These are phyloP conservation scores for Phytophthora colocasiae DNA, from an alignment of 352 stramenopile genomes.

Conservation along the genomic window DNA sequence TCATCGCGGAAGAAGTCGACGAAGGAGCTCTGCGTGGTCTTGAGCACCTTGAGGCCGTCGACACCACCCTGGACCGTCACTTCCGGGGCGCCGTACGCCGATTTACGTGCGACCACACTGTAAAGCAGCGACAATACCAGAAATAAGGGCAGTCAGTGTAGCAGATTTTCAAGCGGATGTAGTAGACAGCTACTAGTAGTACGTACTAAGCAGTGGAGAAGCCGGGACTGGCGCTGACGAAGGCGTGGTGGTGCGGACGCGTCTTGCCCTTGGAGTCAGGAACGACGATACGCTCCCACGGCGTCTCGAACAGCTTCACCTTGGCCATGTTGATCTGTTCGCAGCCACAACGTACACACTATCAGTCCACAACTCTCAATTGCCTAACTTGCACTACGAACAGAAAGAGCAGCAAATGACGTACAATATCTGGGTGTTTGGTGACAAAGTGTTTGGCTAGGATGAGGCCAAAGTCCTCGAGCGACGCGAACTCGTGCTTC, in stretches of 20 bases:
- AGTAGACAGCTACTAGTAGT: neutral
- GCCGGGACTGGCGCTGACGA: constrained; percentile 65
- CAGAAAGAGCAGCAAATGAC: constrained; percentile 6
- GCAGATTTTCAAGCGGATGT: neutral
- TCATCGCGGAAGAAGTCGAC: constrained; percentile 87
- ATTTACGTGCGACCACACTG: constrained; percentile 66
- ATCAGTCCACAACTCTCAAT: no score
- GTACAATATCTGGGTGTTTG: constrained; percentile 79
- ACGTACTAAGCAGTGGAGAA: constrained; percentile 68
- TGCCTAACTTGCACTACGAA: no score
- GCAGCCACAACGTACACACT: neutral
- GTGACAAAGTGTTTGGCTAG: constrained; percentile 89
- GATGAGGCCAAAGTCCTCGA: constrained; percentile 90
- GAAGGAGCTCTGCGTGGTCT: constrained; percentile 91
- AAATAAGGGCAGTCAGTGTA: neutral
- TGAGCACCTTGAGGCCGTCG: constrained; percentile 83
- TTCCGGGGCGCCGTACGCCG: constrained; percentile 34
- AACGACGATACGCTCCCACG: constrained; percentile 69
- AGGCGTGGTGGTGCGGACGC: constrained; percentile 77
- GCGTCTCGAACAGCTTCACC: constrained; percentile 79
- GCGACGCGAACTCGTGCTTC: constrained; percentile 86
- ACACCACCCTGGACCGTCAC: constrained; percentile 68
- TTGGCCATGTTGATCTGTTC: constrained; percentile 72
- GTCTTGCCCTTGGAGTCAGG: constrained; percentile 63
- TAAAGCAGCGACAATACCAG: constrained; percentile 1